phyloP scores from a whole-genome alignment of 2,329 filamentous ascomycete species.

The Gliomastix tumulicola region DNA sequence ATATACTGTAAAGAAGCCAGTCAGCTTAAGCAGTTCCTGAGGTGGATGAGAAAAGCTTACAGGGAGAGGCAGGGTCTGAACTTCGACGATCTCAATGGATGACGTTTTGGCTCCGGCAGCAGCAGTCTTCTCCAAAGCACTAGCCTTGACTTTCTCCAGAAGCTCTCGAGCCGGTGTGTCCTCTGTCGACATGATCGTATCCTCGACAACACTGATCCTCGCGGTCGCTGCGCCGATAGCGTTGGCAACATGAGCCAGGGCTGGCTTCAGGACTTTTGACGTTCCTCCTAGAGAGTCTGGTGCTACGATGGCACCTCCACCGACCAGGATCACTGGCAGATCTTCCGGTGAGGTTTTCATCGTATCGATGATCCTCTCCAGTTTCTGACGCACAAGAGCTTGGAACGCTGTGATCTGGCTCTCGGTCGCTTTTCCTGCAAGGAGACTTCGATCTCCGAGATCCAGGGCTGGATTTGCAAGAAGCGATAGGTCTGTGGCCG shows the following conservation, averaged over 20 bases:
- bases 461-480: conserved; percentile 19
- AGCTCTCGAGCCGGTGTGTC: conserved; percentile 26
- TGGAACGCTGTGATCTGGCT: conserved; percentile 29
- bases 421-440: conserved; percentile 18
- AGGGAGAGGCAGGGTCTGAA: conserved; percentile 46
- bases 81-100: conserved; percentile 41
- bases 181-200: conserved; percentile 42
- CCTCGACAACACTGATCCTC: conserved; percentile 46
- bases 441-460: conserved; percentile 33
- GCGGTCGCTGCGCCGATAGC: conserved; percentile 59
- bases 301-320: conserved; percentile 54
- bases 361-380: conserved; percentile 50
- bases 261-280: conserved; percentile 46
- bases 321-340: conserved; percentile 53
- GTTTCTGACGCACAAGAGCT: conserved; percentile 35
- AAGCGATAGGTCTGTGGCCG: conserved; percentile 49
- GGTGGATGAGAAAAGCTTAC: conserved; percentile 15
- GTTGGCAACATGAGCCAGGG: conserved; percentile 54
- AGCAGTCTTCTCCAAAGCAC: conserved; percentile 35
- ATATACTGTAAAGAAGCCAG: conserved; percentile 30
- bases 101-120: conserved; percentile 34
- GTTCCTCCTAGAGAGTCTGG: conserved; percentile 48
- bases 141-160: conserved; percentile 26
- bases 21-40: not conserved
- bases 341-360: conserved; percentile 58